Evolutionary conservation across 2,329 filamentous ascomycete genomes (phyloP), one percentile per base, ranked within the genome.

Genomic region (Ascochyta lentis): DNA sequence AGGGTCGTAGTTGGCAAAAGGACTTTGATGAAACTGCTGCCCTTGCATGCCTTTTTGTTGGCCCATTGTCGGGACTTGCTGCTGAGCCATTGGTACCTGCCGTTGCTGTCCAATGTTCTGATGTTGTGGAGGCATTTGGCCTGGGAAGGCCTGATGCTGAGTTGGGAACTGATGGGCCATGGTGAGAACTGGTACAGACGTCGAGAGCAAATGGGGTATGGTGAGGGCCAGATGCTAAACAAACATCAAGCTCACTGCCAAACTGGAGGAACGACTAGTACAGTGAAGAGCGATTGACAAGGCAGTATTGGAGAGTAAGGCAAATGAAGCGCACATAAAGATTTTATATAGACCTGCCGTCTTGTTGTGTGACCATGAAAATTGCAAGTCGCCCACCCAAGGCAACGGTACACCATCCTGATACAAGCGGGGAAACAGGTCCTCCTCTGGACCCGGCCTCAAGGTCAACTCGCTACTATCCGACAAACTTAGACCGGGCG

Each of bases 61-160:
- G 7, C 44, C 38, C 23, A 43, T 42, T 46, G 37, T 33, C 29
- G 54, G 44, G n/a, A 45, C 3, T 9, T 49, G 56, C 15, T 59
- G 54, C 50, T 61, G 61, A 24, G 29, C 53, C 29, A 46, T 60
- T 7, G 58, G 46, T 12, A 10, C 43, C 35, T 63, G 67, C 19
- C 61, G 59, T 43, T 63, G 58, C 38, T 66, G 68, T n/a, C 58
- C 53, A 39, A 52, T 35, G 40, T 64, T 64, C 49, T 66, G 65
- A 39, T 61, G 58, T 24, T 59, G 58, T 13, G 51, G 56, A 29
- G 56, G 55, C 34, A 55, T 19, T 13, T 56, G 57, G 22, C 33
- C 37, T n/a, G 8, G n/a, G 19, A 46, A 43, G 13, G 35, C 39
- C 40, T 66, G 64, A 12, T 60, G 56, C 27, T 54, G 55, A 37